A percentile compares a stretch with the other conserved stretches of the same genome.
Evolutionary conservation across 2,329 filamentous ascomycete genomes (phyloP).

Genomic region (Monilinia vaccinii-corymbosi): DNA sequence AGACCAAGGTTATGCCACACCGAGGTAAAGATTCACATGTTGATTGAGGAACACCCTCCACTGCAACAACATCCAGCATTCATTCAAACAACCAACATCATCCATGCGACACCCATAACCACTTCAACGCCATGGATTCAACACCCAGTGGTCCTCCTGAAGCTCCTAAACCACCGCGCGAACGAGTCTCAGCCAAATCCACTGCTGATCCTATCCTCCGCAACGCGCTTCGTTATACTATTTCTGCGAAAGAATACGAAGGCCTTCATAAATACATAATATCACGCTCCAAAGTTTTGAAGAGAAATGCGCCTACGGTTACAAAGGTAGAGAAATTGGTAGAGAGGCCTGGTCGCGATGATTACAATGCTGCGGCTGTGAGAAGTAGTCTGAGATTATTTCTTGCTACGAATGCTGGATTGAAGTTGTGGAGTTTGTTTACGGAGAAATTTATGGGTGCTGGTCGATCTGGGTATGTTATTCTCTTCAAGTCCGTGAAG

Average conservation of each 20-base stretch:
- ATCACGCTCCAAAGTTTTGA: conserved; percentile 55
- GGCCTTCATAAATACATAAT: conserved; percentile 75
- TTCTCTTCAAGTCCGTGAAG: neutral
- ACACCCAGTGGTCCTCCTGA: conserved; percentile 13
- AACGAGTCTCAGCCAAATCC: conserved; percentile 25
- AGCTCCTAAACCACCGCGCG: conserved; percentile 14
- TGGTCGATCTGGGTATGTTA: conserved; percentile 13
- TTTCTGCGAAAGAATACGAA: conserved; percentile 77
- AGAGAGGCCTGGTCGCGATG: conserved; percentile 37
- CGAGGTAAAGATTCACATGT: conserved; percentile 10
- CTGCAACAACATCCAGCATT: neutral
- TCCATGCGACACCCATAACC: conserved; percentile 1
- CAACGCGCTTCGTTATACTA: conserved; percentile 80
- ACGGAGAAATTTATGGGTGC: conserved; percentile 39
- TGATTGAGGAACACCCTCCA: neutral
- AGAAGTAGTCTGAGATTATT: conserved; percentile 66
- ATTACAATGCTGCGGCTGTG: conserved; percentile 62
- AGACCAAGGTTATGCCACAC: neutral
- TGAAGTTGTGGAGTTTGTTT: conserved; percentile 54
- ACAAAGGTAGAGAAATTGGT: conserved; percentile 41
- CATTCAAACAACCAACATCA: neutral
- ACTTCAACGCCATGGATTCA: conserved; percentile 15
- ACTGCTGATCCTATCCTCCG: conserved; percentile 63
- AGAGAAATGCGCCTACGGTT: conserved; percentile 46
- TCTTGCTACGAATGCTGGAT: conserved; percentile 48